Conservation (phyloP, 371 early-diverging fungal genomes). For the Mucor indicus region DNA sequence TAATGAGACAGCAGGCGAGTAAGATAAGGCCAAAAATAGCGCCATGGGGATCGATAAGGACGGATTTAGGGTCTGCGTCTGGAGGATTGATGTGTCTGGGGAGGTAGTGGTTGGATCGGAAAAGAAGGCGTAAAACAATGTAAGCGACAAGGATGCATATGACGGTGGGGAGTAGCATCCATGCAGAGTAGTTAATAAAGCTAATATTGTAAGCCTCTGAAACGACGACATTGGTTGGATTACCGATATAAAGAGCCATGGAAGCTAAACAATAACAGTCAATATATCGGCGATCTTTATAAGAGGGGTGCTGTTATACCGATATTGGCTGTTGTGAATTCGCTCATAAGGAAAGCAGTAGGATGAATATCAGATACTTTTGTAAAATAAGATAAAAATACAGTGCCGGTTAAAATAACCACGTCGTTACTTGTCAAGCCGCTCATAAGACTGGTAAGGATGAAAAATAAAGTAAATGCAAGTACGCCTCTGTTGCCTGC, state of each 20-base stretch:
- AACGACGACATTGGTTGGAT: constrained; percentile 83
- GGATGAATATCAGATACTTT: constrained; percentile 59
- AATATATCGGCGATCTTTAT: too few relatives aligned
- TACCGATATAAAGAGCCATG: constrained; percentile 83
- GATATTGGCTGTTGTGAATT: constrained; percentile 70
- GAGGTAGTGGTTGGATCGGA: constrained; percentile 43
- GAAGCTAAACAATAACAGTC: constrained; percentile 60
- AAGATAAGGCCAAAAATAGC: constrained; percentile 57
- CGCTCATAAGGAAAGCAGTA: constrained; percentile 67
- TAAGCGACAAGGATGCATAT: constrained; percentile 55
- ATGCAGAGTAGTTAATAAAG: constrained; percentile 72
- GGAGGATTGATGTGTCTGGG: constrained; percentile 45
- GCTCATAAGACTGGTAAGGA: constrained; percentile 70
- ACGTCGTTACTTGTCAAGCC: constrained; percentile 80
- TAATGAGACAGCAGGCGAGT: constrained; percentile 48
- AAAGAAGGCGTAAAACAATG: constrained; percentile 46
- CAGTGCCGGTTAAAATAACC: constrained; percentile 76
- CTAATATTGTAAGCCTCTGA: constrained; percentile 73
- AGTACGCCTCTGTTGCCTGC: constrained; percentile 57
- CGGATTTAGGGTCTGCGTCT: constrained; percentile 49
- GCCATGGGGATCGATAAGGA: constrained; percentile 53
- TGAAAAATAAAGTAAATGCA: constrained; percentile 66
- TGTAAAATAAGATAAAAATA: constrained; percentile 72
- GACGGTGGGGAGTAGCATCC: constrained; percentile 77
- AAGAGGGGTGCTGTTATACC: too few relatives aligned